Base-by-base conservation (phyloP, 129 eudicot species). In the Scalesia atractyloides region DNA sequence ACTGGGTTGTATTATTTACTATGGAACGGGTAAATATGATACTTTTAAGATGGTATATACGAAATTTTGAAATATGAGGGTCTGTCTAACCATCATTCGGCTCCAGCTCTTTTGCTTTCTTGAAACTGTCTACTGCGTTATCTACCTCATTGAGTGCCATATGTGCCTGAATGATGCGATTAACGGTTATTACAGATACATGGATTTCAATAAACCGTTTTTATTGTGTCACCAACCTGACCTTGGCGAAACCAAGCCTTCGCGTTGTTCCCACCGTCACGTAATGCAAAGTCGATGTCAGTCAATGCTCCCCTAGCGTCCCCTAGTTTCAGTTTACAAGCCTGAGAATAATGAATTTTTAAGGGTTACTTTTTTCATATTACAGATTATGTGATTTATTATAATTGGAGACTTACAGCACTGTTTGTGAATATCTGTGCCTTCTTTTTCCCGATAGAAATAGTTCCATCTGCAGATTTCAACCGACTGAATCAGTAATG, bases 181-280 rank as follows among this genome's bases (percentile, higher is more conserved):
- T 10, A 50, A 76, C n/a, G 7, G 18, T 18, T 39, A 60, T 51
- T 43, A 48, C 22, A 15, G 51, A 5, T 9, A 17, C 11, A 20
- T 14, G 5, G 49, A 0, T 75, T 52, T 15, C 37, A 54, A 19
- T 18, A 54, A 56, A 8, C 61, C 20, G 4, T 33, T 51, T 30
- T 22, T 39, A 63, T 37, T 63, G 48, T 26, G 62, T 49, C 53
- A 82, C 91, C 81, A 76, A 94, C 98, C 97, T 90, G 98, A 51
- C 98, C 98, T 83, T 81, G 96, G 70, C 98, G 98, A 77, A 84
- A 94, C 84, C 89, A 84, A 74, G 97, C 97, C 80, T 94, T 94
- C 9, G 86, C 98, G 57, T 90, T 90, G 69, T 94, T 83, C 49
- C 79, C 86, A 51, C 89, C 88, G 68, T 94, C 96, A 54, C 97